Evolutionary conservation across 106 monocot genomes (phyloP), one percentile per base, ranked within the genome.

Genomic region (Cymbidium sinense): DNA sequence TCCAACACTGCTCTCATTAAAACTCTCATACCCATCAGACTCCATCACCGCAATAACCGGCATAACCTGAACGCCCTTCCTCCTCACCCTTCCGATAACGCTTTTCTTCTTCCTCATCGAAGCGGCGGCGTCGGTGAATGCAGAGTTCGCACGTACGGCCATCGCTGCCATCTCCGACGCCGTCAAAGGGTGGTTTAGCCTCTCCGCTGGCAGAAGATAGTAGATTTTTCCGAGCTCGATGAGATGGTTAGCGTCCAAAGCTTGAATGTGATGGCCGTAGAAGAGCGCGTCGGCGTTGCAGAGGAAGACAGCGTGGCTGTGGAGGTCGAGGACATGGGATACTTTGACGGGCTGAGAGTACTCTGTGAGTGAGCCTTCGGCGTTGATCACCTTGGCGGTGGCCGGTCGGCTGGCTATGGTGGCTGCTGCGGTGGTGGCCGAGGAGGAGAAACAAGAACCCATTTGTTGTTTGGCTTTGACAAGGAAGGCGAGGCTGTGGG

Each of bases 211-310:
- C 29, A 82, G 47, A 19, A 77, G 25, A 51, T 77, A 82, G 39
- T 82, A 82, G 21, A 82, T 17, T 12, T 77, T 10, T 23, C 55
- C 82, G 43, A 18, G 54, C 7, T 71, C 55, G 31, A 77, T 7
- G 20, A 9, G 6, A 20, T 77, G 64, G 20, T 21, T 25, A 1
- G 7, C 2, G 4, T 10, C 10, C 36, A 82, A 8, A 1, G 77
- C 29, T 9, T 7, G 54, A 29, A 82, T 58, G 36, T 43, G 7
- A 2, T 35, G 54, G 52, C 75, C 31, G 58, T 36, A 77, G 27
- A 19, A 9, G 18, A 82, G 30, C 9, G n/a, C 31, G 71, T 82
- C 76, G 55, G 82, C 70, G 69, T 77, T 19, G 82, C 82, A 77
- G 28, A 82, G 52, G 58, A 82, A 41, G 50, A 20, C 43, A 11